Conservation (phyloP, 345 rosid genomes). For the Jatropha curcas region DNA sequence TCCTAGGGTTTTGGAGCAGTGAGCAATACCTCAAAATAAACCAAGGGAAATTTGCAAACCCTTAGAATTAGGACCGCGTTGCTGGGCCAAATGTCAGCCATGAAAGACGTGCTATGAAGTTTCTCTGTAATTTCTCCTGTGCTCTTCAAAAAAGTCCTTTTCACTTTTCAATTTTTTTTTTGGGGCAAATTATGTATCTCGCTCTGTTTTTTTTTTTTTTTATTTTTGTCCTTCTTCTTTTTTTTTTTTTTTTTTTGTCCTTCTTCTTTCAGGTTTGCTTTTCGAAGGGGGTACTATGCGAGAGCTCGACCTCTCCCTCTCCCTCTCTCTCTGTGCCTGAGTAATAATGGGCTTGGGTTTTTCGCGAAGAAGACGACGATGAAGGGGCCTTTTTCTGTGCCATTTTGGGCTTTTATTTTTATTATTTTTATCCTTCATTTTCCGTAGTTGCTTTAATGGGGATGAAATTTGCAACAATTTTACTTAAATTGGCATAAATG, state of each 20-base stretch:
- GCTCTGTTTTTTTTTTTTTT: slow-evolving; percentile 5
- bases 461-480: no score
- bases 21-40: not conserved
- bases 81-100: slow-evolving; percentile 21
- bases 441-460: no score
- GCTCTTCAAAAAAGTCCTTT: not conserved
- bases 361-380: slow-evolving; percentile 21
- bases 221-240: not conserved
- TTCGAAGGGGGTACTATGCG: slow-evolving; percentile 17
- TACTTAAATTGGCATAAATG: no score
- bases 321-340: slow-evolving; percentile 5
- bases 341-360: slow-evolving; percentile 15
- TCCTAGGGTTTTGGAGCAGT: slow-evolving; percentile 19
- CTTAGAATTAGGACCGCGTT: slow-evolving; percentile 9
- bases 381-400: not conserved
- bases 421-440: not conserved
- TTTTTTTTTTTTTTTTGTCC: not conserved
- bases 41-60: not conserved
- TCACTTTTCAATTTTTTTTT: not conserved
- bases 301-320: slow-evolving; percentile 10
- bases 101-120: slow-evolving; percentile 11
- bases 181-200: not conserved
- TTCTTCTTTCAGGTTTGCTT: not conserved
- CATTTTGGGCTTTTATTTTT: not conserved
- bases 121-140: not conserved